phyloP scores from a whole-genome alignment of 2,329 filamentous ascomycete genomes.

The Botrytis byssoidea region DNA sequence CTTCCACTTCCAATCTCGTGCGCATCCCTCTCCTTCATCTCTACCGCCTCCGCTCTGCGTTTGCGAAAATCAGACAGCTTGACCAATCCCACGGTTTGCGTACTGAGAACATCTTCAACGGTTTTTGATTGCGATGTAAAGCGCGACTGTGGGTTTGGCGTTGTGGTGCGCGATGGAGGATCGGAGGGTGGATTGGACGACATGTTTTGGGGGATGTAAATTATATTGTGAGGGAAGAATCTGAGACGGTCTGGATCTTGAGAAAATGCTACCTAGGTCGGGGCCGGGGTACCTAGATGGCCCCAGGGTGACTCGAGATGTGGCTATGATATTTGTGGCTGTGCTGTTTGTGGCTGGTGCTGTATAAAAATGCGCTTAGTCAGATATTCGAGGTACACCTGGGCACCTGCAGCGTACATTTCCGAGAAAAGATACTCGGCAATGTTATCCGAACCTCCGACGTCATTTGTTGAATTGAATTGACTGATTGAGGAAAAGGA shows the following conservation, averaged over 20 bases:
- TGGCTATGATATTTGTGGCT: neutral
- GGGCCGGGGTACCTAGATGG: neutral
- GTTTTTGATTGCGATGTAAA: conserved; percentile 38
- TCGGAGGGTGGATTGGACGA: conserved; percentile 34
- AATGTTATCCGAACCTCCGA: conserved; percentile 1
- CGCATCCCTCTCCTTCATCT: conserved; percentile 81
- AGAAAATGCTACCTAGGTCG: neutral
- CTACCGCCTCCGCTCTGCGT: conserved; percentile 88
- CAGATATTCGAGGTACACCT: no score
- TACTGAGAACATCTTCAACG: conserved; percentile 40
- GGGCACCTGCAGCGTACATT: no score
- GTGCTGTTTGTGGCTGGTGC: neutral
- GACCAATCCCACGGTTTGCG: conserved; percentile 72
- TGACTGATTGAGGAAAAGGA: neutral
- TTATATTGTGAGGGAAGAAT: neutral
- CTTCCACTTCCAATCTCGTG: conserved; percentile 51
- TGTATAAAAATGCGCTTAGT: neutral
- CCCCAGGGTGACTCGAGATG: neutral
- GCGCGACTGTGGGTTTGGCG: conserved; percentile 35
- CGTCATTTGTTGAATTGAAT: neutral
- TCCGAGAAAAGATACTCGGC: neutral
- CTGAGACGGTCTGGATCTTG: neutral
- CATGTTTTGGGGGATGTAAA: conserved; percentile 20
- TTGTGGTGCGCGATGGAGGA: conserved; percentile 33
- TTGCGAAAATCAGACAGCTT: conserved; percentile 93